Percentiles rank a stretch among this genome's conserved stretches.
These are phyloP conservation scores for Trichoderma sp. DNA, from an alignment of 2,329 filamentous ascomycete species.

Conservation along the genomic window DNA sequence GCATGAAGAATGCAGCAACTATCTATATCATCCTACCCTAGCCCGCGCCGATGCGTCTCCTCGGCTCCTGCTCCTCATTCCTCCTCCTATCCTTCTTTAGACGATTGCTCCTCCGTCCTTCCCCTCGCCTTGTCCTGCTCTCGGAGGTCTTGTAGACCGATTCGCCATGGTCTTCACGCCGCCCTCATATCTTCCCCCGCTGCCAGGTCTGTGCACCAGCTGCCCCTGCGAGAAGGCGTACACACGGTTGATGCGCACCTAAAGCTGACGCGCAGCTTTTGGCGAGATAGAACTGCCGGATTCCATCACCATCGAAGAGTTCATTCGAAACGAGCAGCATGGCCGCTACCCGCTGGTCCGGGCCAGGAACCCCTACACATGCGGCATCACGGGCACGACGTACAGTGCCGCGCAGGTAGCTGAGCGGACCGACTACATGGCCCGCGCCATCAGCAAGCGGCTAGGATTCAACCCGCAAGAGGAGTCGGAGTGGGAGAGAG, in stretches of 20 bases:
- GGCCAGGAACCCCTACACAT: constrained; percentile 73
- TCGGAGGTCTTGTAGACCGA: not conserved
- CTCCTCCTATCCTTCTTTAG: not conserved
- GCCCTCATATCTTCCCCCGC: constrained; percentile 54
- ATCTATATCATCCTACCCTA: not conserved
- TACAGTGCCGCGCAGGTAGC: constrained; percentile 66
- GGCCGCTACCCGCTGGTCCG: constrained; percentile 65
- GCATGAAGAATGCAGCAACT: not conserved
- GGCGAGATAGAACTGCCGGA: constrained; percentile 62
- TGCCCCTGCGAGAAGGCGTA: not conserved
- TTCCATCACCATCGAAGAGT: constrained; percentile 72
- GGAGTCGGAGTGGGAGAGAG: constrained; percentile 80
- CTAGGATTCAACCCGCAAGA: constrained; percentile 70
- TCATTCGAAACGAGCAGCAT: constrained; percentile 72
- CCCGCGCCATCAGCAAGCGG: constrained; percentile 69
- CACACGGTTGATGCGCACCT: constrained; percentile 6
- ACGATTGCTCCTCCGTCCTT: not conserved
- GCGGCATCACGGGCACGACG: constrained; percentile 70
- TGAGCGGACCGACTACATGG: constrained; percentile 66
- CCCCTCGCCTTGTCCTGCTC: too few species aligned
- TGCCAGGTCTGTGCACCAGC: constrained; percentile 44
- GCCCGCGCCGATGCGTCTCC: not conserved
- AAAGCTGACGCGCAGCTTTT: constrained; percentile 3
- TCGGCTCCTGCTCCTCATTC: not conserved
- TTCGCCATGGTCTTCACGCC: constrained; percentile 58